Base-by-base conservation (phyloP, 306 rosid genomes). In the Cicer yamashitae region DNA sequence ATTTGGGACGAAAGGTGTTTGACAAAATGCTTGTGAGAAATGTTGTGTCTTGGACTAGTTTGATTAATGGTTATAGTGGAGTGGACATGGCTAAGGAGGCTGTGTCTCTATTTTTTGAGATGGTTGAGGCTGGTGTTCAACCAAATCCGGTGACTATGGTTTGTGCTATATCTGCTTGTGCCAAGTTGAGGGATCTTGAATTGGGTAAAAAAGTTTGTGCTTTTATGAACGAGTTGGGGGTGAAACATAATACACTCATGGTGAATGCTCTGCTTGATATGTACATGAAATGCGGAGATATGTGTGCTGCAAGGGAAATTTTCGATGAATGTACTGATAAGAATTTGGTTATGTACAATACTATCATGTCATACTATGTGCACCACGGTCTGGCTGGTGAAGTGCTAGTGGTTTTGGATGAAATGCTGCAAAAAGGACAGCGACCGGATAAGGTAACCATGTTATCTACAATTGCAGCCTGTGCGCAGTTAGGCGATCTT, bases 41-140 rank as follows among this genome's bases (percentile, higher is more conserved):
- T 75, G 96, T 86, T 18, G 91, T 91, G 86, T 91, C 93, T 11
- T 91, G 96, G 98, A 93, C 96, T 75, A 88, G 91, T 75, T 85
- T 93, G 88, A 93, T 89, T 65, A 89, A 89, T 79, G 97, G 97
- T 4, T 89, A 89, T 82, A 84, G 83, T 46, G 81, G 91, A 73
- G 74, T 79, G 69, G 81, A 73, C 47, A 58, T 44, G 57, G 76
- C 86, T 5, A 86, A 82, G 70, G 91, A 84, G 78, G 96, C 88
- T 50, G 88, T 86, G 71, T 82, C 88, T 72, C 83, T 91, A 73
- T 93, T 88, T 81, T 91, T 86, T 70, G 85, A 85, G 74, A 93
- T 93, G 96, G 84, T 91, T 61, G 86, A 66, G 50, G 77, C 63
- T 4, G 90, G 89, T 64, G 65, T 84, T 48, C 46, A 61, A 67